phyloP scores from a whole-genome alignment of 345 rosid genomes.

The Kandelia obovata region DNA sequence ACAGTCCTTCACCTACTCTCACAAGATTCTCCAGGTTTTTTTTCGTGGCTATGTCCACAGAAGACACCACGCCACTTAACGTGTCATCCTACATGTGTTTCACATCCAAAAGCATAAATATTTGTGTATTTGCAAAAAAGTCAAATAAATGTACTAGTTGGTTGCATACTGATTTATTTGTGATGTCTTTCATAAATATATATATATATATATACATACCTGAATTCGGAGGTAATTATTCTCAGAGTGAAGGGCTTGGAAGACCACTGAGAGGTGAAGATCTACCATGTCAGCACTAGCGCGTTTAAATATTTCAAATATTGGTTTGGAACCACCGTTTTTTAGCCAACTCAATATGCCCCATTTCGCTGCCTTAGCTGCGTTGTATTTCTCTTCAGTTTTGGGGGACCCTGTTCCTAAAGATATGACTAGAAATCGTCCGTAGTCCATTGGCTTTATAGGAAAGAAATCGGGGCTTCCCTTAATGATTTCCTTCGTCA shows the following conservation, averaged over 20 bases:
- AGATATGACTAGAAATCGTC: slow-evolving; percentile 16
- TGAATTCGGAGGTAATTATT: slow-evolving; percentile 18
- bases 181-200: neutral
- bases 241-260: slow-evolving; percentile 20
- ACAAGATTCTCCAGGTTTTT: slow-evolving; percentile 3
- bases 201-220: neutral
- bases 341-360: slow-evolving; percentile 17
- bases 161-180: neutral
- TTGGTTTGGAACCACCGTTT: slow-evolving; percentile 5
- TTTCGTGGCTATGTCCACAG: slow-evolving; percentile 2
- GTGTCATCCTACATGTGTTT: slow-evolving; percentile 10
- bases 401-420: slow-evolving; percentile 18
- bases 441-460: slow-evolving; percentile 11
- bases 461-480: slow-evolving; percentile 10
- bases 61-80: neutral
- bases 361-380: slow-evolving; percentile 15
- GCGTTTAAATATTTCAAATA: slow-evolving; percentile 13
- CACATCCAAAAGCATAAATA: neutral
- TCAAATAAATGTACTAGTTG: too few relatives aligned
- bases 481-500: slow-evolving; percentile 12
- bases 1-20: slow-evolving; percentile 1
- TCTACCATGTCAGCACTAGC: slow-evolving; percentile 24
- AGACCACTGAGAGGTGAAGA: slow-evolving; percentile 11
- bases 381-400: slow-evolving; percentile 5
- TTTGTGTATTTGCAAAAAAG: too few relatives aligned